Evolutionary conservation across 306 rosid genomes (phyloP).

Genomic region (Dalbergia cochinchinensis): DNA sequence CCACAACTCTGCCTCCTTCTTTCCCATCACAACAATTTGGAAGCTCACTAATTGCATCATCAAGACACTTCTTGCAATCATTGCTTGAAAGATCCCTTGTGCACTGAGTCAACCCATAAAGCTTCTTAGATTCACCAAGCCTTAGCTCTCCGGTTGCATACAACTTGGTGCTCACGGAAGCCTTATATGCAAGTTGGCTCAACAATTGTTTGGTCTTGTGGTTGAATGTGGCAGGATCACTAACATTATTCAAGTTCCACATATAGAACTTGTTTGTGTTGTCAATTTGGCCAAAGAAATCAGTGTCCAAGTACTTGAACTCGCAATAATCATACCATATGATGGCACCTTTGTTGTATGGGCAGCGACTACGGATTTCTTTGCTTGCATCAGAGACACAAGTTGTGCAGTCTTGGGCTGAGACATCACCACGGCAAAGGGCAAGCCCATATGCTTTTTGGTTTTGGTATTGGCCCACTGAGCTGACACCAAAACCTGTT

Average conservation of each 20-base stretch:
- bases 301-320: conserved; percentile 46
- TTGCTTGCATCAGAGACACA: conserved; percentile 42
- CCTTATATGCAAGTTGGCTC: conserved; percentile 20
- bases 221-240: conserved; percentile 36
- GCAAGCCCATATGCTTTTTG: conserved; percentile 46
- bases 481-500: conserved; percentile 42
- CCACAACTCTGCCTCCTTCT: conserved; percentile 56
- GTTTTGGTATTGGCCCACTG: conserved; percentile 34
- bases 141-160: conserved; percentile 42
- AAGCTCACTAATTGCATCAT: conserved; percentile 44
- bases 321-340: conserved; percentile 53
- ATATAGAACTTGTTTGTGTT: conserved; percentile 33
- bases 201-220: conserved; percentile 26
- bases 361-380: conserved; percentile 40
- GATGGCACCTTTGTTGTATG: conserved; percentile 44
- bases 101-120: conserved; percentile 57
- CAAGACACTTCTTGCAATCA: conserved; percentile 58
- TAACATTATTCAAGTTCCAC: conserved; percentile 33
- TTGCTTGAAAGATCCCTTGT: conserved; percentile 50
- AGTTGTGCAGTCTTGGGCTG: conserved; percentile 48
- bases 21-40: conserved; percentile 53
- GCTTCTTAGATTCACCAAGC: conserved; percentile 17
- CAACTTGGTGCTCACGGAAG: conserved; percentile 28
- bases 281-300: conserved; percentile 55
- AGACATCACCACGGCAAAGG: conserved; percentile 52